Percentiles rank a stretch among this genome's conserved stretches.
Conservation (phyloP, 1,284 basidiomycete genomes). For the Microbotryum violaceum region DNA sequence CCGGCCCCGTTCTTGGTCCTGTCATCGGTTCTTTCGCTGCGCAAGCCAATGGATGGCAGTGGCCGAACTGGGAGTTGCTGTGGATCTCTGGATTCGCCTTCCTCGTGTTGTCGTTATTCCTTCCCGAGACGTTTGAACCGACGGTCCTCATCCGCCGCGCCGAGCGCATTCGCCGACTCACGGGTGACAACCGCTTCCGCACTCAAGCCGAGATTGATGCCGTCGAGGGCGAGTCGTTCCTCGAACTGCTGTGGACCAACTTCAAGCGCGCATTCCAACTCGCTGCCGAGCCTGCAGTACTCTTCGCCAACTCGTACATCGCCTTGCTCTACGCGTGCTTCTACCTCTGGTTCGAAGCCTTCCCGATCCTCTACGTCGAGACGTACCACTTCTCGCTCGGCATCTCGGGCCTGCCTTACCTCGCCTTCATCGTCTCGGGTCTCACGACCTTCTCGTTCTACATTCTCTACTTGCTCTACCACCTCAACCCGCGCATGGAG, state of each 20-base stretch:
- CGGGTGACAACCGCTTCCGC: constrained; percentile 39
- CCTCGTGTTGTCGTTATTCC: constrained; percentile 30
- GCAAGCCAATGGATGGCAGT: constrained; percentile 36
- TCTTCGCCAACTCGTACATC: constrained; percentile 30
- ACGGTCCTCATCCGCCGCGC: constrained; percentile 42
- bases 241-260: background rate
- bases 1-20: constrained; percentile 16
- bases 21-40: constrained; percentile 33
- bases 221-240: background rate
- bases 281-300: constrained; percentile 27
- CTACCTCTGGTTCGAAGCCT: constrained; percentile 19
- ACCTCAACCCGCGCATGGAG: constrained; percentile 11
- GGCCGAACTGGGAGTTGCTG: constrained; percentile 36
- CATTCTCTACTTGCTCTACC: constrained; percentile 16
- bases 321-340: constrained; percentile 1
- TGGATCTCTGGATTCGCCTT: constrained; percentile 29
- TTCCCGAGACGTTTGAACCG: constrained; percentile 40
- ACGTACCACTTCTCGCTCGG: constrained; percentile 28
- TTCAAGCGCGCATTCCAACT: constrained; percentile 31
- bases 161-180: constrained; percentile 38
- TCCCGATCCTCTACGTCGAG: constrained; percentile 30
- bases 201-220: constrained; percentile 39
- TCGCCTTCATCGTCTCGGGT: constrained; percentile 22
- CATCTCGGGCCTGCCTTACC: constrained; percentile 14
- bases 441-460: constrained; percentile 16